These are phyloP conservation scores for Herpetomonas tarakana DNA, from an alignment of 208 protist genomes.

Conservation along the genomic window DNA sequence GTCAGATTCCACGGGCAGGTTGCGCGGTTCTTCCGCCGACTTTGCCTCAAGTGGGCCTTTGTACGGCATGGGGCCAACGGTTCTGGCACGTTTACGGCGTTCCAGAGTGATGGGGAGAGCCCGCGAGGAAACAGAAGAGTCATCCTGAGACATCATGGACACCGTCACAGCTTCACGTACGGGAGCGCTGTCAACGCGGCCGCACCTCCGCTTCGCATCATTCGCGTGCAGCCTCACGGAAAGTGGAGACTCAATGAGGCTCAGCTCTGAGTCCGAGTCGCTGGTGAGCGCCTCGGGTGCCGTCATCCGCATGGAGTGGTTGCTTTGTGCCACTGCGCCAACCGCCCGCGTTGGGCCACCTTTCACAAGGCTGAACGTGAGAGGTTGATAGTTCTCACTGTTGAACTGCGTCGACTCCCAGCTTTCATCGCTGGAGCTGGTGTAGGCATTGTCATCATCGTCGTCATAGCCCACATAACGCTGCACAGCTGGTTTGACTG, in stretches of 20 bases:
- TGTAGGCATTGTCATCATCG: conserved; percentile 28
- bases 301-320: conserved; percentile 13
- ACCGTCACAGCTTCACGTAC: neutral
- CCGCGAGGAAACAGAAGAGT: neutral
- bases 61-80: neutral
- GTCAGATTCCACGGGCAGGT: conserved; percentile 7
- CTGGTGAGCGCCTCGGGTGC: neutral
- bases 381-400: conserved; percentile 52
- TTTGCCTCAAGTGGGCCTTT: neutral
- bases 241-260: conserved; percentile 13
- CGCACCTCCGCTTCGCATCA: conserved; percentile 10
- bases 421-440: conserved; percentile 18
- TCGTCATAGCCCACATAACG: too few species aligned
- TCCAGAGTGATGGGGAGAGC: neutral
- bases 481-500: too few species aligned
- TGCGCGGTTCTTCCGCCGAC: neutral
- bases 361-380: conserved; percentile 46
- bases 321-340: conserved; percentile 14
- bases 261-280: conserved; percentile 6
- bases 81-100: neutral
- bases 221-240: conserved; percentile 1
- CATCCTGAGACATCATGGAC: neutral
- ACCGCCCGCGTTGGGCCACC: conserved; percentile 20
- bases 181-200: conserved; percentile 1
- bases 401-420: conserved; percentile 28